Evolutionary conservation across 352 stramenopile genomes (phyloP).

Genomic region (Phytophthora tubulina): DNA sequence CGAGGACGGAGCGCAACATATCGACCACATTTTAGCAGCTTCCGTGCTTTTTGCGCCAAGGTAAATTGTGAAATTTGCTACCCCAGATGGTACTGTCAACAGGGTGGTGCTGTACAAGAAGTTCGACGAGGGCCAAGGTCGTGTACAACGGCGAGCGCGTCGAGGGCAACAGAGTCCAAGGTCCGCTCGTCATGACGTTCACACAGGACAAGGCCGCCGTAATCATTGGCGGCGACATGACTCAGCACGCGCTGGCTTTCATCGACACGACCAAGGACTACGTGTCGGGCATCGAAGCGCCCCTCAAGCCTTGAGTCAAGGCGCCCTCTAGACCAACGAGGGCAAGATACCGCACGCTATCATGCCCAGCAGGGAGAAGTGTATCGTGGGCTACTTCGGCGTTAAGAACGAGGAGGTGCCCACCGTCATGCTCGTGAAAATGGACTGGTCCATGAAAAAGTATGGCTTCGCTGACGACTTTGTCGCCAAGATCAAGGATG

Average conservation of each 20-base stretch:
- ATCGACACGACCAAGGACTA: constrained; percentile 80
- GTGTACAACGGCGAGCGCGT: constrained; percentile 83
- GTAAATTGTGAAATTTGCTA: too few relatives aligned
- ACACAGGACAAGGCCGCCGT: constrained; percentile 89
- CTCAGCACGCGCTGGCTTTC: constrained; percentile 91
- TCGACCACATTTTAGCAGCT: too few relatives aligned
- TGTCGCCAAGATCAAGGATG: constrained; percentile 67
- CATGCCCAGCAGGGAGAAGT: constrained; percentile 88
- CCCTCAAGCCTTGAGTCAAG: too few relatives aligned
- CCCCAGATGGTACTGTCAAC: too few relatives aligned
- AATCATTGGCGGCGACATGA: constrained; percentile 92
- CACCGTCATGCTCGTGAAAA: constrained; percentile 90
- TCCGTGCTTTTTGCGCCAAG: too few relatives aligned
- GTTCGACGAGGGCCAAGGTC: constrained; percentile 88
- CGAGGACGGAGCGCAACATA: too few relatives aligned
- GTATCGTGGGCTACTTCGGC: constrained; percentile 95
- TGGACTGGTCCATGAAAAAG: constrained; percentile 95
- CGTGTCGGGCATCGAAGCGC: constrained; percentile 58
- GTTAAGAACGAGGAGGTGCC: constrained; percentile 90
- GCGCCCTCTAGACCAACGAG: constrained; percentile 75
- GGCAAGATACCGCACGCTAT: constrained; percentile 92
- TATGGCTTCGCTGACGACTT: constrained; percentile 83
- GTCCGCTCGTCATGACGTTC: constrained; percentile 93
- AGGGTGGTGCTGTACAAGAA: constrained; percentile 88
- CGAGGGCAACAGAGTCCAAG: constrained; percentile 82